Conservation (phyloP, 2,329 filamentous ascomycete genomes). For the Aspergillus pseudotamarii region DNA sequence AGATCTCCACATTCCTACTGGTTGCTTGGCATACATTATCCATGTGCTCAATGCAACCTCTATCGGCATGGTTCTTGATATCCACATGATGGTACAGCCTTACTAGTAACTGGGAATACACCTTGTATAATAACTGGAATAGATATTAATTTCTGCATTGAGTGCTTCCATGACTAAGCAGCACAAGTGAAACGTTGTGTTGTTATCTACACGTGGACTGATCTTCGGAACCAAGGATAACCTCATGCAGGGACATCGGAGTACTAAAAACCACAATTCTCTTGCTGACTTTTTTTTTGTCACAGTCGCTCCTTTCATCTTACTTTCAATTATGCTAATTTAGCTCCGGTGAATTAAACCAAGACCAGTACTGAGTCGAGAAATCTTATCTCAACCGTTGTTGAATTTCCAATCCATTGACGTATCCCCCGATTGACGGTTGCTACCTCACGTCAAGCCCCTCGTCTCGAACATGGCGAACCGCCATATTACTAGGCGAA, state of each 20-base stretch:
- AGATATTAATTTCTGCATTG: background rate
- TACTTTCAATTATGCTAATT: background rate
- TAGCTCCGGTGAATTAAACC: background rate
- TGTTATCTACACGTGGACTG: constrained; percentile 8
- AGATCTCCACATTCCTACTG: background rate
- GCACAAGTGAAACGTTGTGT: background rate
- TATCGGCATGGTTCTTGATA: background rate
- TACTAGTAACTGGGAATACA: too few species aligned
- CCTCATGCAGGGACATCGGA: constrained; percentile 7
- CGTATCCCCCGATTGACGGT: background rate
- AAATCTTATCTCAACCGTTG: background rate
- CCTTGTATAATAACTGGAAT: background rate
- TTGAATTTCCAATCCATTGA: background rate
- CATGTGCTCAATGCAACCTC: background rate
- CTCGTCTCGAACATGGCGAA: constrained; percentile 32
- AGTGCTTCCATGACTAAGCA: constrained; percentile 7
- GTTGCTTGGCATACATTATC: background rate
- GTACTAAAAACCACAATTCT: background rate
- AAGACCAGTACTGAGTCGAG: background rate
- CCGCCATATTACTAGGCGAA: constrained; percentile 37
- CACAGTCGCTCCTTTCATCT: background rate
- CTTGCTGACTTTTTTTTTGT: background rate
- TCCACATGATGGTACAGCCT: background rate
- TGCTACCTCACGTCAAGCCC: background rate
- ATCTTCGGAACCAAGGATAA: constrained; percentile 9